Conservation (phyloP, 2,329 filamentous ascomycete genomes). For the Pseudogymnoascus sp. region DNA sequence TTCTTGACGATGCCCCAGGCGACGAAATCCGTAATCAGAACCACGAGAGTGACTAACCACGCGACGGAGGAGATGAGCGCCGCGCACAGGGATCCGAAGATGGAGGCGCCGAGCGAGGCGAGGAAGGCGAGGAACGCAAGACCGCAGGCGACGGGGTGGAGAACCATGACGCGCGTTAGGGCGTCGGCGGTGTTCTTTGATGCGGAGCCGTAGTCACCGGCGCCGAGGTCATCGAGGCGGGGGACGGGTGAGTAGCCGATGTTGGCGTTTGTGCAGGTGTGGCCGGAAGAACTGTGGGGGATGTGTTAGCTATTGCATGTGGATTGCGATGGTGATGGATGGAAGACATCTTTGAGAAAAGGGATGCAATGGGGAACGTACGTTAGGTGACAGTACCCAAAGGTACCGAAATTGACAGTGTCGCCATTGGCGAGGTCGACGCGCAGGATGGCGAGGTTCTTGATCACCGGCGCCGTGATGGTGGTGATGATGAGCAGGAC, state of each 20-base stretch:
- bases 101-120: constrained; percentile 43
- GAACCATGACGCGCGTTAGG: constrained; percentile 52
- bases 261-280: constrained; percentile 36
- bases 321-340: background rate
- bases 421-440: constrained; percentile 30
- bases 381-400: constrained; percentile 47
- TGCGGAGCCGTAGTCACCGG: constrained; percentile 36
- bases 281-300: background rate
- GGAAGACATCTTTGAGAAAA: background rate
- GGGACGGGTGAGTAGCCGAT: constrained; percentile 50
- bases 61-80: constrained; percentile 42
- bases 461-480: constrained; percentile 52
- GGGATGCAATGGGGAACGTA: constrained; percentile 17
- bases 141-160: constrained; percentile 53
- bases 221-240: constrained; percentile 35
- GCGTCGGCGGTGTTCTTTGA: constrained; percentile 38
- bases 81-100: constrained; percentile 45
- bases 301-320: background rate
- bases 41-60: constrained; percentile 41
- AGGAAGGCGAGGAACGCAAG: constrained; percentile 53
- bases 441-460: constrained; percentile 45
- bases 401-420: constrained; percentile 48
- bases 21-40: constrained; percentile 50
- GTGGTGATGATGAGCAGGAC: constrained; percentile 51
- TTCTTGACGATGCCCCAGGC: constrained; percentile 46